phyloP scores from a whole-genome alignment of 305 asterid genomes.

The Fraxinus angustifolia region DNA sequence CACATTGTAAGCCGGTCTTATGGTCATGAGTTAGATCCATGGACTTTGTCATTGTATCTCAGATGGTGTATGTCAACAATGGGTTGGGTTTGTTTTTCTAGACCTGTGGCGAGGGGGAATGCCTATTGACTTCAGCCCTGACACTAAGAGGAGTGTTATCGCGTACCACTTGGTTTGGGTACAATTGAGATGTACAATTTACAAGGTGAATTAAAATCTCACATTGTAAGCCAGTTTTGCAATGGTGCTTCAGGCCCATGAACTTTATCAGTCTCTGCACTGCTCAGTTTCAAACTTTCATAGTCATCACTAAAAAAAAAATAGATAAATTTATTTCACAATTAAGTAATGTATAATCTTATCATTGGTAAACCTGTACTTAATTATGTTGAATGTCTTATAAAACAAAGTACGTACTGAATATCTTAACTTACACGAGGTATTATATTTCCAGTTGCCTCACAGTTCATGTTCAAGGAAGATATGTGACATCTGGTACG shows the following conservation, averaged over 20 bases:
- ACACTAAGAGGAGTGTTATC: neutral
- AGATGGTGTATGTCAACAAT: neutral
- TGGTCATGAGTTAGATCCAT: neutral
- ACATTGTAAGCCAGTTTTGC: neutral
- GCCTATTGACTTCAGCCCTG: neutral
- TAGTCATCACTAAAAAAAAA: neutral
- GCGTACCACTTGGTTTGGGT: neutral
- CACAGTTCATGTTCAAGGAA: slow-evolving; percentile 93
- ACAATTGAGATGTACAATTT: neutral
- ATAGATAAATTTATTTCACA: neutral
- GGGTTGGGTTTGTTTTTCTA: neutral
- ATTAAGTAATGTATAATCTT: neutral
- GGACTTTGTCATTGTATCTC: neutral
- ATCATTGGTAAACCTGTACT: neutral
- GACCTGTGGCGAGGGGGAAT: neutral
- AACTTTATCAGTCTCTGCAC: neutral
- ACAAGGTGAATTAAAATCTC: neutral
- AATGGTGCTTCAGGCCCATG: neutral
- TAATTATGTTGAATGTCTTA: neutral
- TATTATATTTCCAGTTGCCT: slow-evolving; percentile 61
- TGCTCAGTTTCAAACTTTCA: neutral
- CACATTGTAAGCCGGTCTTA: neutral
- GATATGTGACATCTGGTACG: slow-evolving; percentile 68
- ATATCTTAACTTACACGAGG: slow-evolving; percentile 15
- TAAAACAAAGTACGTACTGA: neutral